Base-by-base conservation (phyloP, 2,329 filamentous ascomycete genomes). In the Fonsecaea monophora region DNA sequence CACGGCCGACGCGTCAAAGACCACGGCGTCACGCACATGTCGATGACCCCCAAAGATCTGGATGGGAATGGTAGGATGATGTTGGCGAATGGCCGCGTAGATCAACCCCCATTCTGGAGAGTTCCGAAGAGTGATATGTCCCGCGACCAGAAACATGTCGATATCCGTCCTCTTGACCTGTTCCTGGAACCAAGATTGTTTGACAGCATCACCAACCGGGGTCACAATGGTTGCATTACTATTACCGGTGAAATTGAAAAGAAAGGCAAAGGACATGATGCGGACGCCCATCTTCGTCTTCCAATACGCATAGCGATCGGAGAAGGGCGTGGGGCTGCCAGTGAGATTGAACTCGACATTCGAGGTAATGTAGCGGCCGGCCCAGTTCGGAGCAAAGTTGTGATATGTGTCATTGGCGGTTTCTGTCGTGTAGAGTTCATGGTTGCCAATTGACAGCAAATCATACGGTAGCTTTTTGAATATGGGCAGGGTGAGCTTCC, bases 41-140 rank as follows among this genome's bases (percentile, higher is more conserved):
- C 81, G 84, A 76, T 90, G 88, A 9, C 87, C 88, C 21, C 87
- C 88, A 70, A 91, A 88, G 61, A 87, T 83, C 74, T 90, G 87
- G 55, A 90, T 84, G 0, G 88, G 88, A 1, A 83, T 85, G 13
- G 83, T 78, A 0, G 86, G 84, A 60, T 84, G 84, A 18, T 82
- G 77, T 10, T 81, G 80, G 15, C 88, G 84, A 70, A 91, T 89
- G 35, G 86, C 84, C 53, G 85, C 80, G 71, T 85, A 84, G 13
- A 90, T 84, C 0, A 79, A 80, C 2, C 78, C 75, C 67, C 83
- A 80, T 40, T 77, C 79, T 72, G 81, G 84, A 21, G 77, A 80
- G 5, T 74, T 77, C 2, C 84, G 80, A 6, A 85, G 82, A 15
- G 86, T 86, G 71, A 89, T 90, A 75, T 91, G 88, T 0, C 88